Base-by-base conservation (phyloP, 192 early-diverging fungal species). In the Chytriomyces hyalinus region DNA sequence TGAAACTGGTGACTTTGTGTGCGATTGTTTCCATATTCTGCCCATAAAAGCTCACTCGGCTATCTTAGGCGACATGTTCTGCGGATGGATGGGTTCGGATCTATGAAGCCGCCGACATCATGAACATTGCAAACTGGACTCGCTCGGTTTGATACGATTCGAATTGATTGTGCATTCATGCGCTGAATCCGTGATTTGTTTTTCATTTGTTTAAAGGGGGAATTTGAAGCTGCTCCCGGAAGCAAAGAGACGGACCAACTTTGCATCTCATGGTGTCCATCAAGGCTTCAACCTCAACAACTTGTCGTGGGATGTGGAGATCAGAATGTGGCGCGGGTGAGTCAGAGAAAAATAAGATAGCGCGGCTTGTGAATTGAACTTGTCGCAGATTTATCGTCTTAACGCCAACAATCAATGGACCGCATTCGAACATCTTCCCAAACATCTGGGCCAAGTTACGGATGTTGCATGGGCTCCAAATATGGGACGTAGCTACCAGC, bases 191-290 rank as follows among this genome's bases (percentile, higher is more conserved):
- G 36, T 36, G 36, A 36, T 3, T 36, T 36, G 36, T 36, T 36
- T 26, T 4, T 36, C 36, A 36, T 36, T 36, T 36, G 2, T 36
- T 26, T 36, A 4, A 36, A 36, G 77, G 77, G 69, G 28, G 73
- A 83, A 48, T 65, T 81, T 36, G 82, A 83, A 68, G 77, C 73
- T 44, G 82, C 85, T 1, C 82, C 86, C 22, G 88, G 83, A 46
- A 87, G 85, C 22, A 92, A 87, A 78, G 94, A 96, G 72, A 85
- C 90, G 0, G 94, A 94, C 49, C 92, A 89, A 45, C 90, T 93
- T 73, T 93, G 92, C 63, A 61, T 98, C 36, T 90, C 92, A 11
- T 98, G 96, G 96, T 95, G 93, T 82, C 91, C 93, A 26, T 92
- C 94, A 24, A 89, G 93, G 47, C 92, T 90, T 68, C 81, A 88